Evolutionary conservation across 805 yeast genomes (phyloP), one percentile per base, ranked within the genome.

Genomic region (Lipomyces kockii): DNA sequence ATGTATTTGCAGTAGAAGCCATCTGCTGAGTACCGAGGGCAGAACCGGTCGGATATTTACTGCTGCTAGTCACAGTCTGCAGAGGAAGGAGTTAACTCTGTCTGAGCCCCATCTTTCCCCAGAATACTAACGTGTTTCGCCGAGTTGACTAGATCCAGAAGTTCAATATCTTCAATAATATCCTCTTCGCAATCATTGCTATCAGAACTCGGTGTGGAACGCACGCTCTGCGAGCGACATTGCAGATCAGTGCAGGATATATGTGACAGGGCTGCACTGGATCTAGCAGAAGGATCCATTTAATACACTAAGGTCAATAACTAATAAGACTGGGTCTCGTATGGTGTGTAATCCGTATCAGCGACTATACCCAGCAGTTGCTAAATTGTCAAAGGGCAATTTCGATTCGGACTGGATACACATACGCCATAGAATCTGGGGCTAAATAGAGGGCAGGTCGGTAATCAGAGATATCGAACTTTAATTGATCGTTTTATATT

Each of bases 141-240:
- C 22, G 49, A 43, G 22, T n/a, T 43, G n/a, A 43, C 20, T n/a
- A 43, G 22, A 7, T 43, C 22, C 49, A 43, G 7, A 43, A 43
- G 49, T 43, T 43, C 49, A n/a, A 43, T 43, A 43, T 43, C 49
- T n/a, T 43, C 49, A 43, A 43, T 43, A 43, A 43, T 43, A 43
- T 43, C 49, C 9, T 43, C 49, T n/a, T 43, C 49, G 22, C 14
- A 17, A n/a, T 43, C 49, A 7, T n/a, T n/a, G 7, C 49, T 11
- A 17, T 43, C 49, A 17, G 49, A 43, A 43, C 22, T 17, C 22
- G 20, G 49, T n/a, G 1, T 43, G 49, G 49, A 43, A n/a, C 5
- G 49, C 22, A n/a, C 5, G 49, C 22, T n/a, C 9, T 17, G 49
- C 49, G 49, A n/a, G 49, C 22, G 22, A 43, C 22, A 17, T n/a